These are phyloP conservation scores for Papiliotrema flavescens DNA, from an alignment of 1,284 basidiomycete species.

Conservation along the genomic window DNA sequence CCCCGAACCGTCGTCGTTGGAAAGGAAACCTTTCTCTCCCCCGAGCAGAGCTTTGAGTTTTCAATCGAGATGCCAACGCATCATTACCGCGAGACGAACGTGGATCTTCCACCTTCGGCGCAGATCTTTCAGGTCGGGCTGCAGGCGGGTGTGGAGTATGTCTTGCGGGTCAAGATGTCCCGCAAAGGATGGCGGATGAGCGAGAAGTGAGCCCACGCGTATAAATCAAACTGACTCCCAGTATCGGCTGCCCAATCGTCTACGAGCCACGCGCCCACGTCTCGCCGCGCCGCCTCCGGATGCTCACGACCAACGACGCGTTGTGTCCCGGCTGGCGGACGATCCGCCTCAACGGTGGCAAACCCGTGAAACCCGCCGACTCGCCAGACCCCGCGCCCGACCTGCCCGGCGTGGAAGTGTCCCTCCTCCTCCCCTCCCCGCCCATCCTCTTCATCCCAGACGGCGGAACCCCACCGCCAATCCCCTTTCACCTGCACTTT, in stretches of 20 bases:
- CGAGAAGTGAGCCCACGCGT: slow-evolving; percentile 26
- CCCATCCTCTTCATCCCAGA: slow-evolving; percentile 31
- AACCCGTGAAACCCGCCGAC: slow-evolving; percentile 7
- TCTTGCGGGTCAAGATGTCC: slow-evolving; percentile 26
- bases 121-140: slow-evolving; percentile 31
- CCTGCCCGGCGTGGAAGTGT: slow-evolving; percentile 21
- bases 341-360: slow-evolving; percentile 29
- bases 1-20: slow-evolving; percentile 11
- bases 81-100: slow-evolving; percentile 19
- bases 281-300: slow-evolving; percentile 25
- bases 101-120: slow-evolving; percentile 29
- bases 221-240: slow-evolving; percentile 3
- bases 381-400: background rate
- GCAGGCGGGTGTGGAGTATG: slow-evolving; percentile 34
- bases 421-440: slow-evolving; percentile 33
- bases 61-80: slow-evolving; percentile 27
- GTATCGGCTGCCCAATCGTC: slow-evolving; percentile 28
- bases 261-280: slow-evolving; percentile 34
- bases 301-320: slow-evolving; percentile 27
- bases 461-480: slow-evolving; percentile 15
- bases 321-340: slow-evolving; percentile 38
- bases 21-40: slow-evolving; percentile 16
- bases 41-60: slow-evolving; percentile 21
- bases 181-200: slow-evolving; percentile 34
- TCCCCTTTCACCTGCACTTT: slow-evolving; percentile 39